These are phyloP conservation scores for Brassica cretica DNA, from an alignment of 345 rosid genomes.

Conservation along the genomic window DNA sequence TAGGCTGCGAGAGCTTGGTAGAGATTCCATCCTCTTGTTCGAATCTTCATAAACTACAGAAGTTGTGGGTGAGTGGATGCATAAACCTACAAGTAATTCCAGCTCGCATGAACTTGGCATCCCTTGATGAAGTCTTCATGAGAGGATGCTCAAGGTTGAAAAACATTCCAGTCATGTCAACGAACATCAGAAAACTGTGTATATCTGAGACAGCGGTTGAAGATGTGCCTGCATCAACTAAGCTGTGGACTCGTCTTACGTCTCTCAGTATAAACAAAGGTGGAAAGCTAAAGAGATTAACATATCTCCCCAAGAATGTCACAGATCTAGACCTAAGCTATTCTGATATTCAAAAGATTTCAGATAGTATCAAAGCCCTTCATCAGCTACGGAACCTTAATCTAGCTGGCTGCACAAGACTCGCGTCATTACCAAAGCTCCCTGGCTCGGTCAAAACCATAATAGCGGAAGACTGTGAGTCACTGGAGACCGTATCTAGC, in stretches of 20 bases:
- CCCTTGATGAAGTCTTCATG: not conserved
- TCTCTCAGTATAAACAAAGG: fast-evolving
- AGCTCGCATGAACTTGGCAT: slow-evolving; percentile 7
- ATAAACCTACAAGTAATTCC: slow-evolving; percentile 21
- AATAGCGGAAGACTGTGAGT: not conserved
- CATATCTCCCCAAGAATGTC: not conserved
- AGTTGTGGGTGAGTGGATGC: not conserved
- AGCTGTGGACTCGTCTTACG: not conserved
- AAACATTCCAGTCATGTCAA: slow-evolving; percentile 27
- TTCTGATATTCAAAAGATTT: not conserved
- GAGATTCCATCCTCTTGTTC: not conserved
- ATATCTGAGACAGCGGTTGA: not conserved
- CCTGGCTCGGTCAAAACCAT: not conserved
- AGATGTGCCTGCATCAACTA: not conserved
- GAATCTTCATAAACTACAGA: slow-evolving; percentile 18
- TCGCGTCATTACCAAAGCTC: slow-evolving; percentile 23
- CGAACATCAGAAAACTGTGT: not conserved
- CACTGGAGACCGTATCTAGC: not conserved
- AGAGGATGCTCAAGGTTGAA: slow-evolving; percentile 21
- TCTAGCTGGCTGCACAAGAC: not conserved
- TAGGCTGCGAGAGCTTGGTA: not conserved
- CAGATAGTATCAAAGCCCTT: slow-evolving; percentile 10
- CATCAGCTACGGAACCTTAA: fast-evolving
- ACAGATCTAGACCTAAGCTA: not conserved
- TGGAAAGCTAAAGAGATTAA: slow-evolving; percentile 1